Base-by-base conservation (phyloP, 805 yeast genomes). In the Pichia deserticola region DNA sequence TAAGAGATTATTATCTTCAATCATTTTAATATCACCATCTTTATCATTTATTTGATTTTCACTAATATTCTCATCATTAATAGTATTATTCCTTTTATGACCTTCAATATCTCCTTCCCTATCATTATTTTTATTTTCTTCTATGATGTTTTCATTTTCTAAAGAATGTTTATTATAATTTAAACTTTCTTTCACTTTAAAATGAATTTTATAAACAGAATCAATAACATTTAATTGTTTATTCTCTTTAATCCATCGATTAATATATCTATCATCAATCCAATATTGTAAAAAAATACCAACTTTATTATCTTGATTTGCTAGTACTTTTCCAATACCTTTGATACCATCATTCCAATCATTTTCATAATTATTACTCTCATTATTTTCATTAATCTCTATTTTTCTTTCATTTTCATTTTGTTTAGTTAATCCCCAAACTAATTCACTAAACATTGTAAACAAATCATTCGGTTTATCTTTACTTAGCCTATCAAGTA, bases 221-320 rank as follows among this genome's bases (percentile, higher is more conserved):
- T 54, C 43, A 9, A 45, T 45, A 27, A 57, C 57, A 4, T 48
- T 37, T 3, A 61, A 42, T 4, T 49, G 44, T 20, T 59, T 58
- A 1, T 52, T 47, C 0, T 53, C 33, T 28, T 45, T 44, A 5
- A 63, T 39, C 38, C 51, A 49, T n/a, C 54, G 40, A 43, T 59
- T 60, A 5, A 62, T 45, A 48, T 53, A 59, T 42, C 68, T 50
- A 50, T 61, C 60, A 47, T 62, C 66, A 36, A 62, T 62, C 70
- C 70, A 66, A 15, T 59, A 57, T 43, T 64, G 61, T 20, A 66
- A 36, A 50, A 65, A 66, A 7, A 66, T 52, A 2, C 70, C 70
- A 38, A 66, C 64, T 48, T 61, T 62, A 36, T 60, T 61, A 36
- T 57, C 50, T 36, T 57, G 60, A 47, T 66, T 66, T 29, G 60